Percentiles rank a stretch among this genome's conserved stretches.
Evolutionary conservation across 192 early-diverging fungal genomes (phyloP).

Genomic region (Backusella luteola): DNA sequence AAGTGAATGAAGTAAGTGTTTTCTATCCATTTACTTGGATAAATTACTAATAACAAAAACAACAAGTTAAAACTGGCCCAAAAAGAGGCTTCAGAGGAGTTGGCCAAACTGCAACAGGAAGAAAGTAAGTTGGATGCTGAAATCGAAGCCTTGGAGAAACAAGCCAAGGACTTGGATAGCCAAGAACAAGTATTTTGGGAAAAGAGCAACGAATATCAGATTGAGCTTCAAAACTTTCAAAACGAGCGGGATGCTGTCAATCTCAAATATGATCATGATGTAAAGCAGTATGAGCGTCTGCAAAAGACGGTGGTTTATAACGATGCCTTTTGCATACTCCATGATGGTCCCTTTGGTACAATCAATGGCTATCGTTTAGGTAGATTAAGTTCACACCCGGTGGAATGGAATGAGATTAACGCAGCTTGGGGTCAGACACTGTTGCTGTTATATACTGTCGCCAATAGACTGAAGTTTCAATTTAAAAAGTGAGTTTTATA

Average conservation of each 20-base stretch:
- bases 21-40: neutral
- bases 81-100: constrained; percentile 47
- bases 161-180: constrained; percentile 51
- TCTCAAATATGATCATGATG: constrained; percentile 73
- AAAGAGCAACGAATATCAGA: constrained; percentile 71
- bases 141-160: constrained; percentile 48
- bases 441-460: constrained; percentile 84
- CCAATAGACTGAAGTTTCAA: constrained; percentile 77
- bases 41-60: too few relatives aligned
- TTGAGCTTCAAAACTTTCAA: constrained; percentile 60
- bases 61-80: constrained; percentile 26
- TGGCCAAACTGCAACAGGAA: constrained; percentile 41
- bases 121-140: constrained; percentile 31
- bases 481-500: constrained; percentile 62
- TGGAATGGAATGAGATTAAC: constrained; percentile 97
- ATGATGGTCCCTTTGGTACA: constrained; percentile 83
- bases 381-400: constrained; percentile 65
- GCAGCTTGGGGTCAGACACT: constrained; percentile 92
- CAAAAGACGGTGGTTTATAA: constrained; percentile 95
- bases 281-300: constrained; percentile 75
- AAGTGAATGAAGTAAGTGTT: constrained; percentile 49
- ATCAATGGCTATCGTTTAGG: constrained; percentile 95
- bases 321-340: constrained; percentile 88
- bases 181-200: constrained; percentile 70
- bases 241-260: constrained; percentile 80